phyloP scores from a whole-genome alignment of 176 grass and related monocot species.

The Canna indica region DNA sequence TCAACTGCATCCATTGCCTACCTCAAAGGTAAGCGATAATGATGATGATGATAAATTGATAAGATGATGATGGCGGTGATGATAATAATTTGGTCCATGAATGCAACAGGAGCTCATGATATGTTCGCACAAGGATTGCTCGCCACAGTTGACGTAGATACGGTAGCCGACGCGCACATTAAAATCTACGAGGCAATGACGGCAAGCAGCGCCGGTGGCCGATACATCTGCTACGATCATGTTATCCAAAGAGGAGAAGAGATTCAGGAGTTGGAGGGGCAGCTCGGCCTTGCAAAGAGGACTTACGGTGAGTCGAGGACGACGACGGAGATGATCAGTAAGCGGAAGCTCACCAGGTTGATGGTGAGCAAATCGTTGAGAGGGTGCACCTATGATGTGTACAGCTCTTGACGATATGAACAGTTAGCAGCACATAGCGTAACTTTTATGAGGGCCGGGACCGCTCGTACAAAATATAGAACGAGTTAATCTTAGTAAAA shows the following conservation, averaged over 20 bases:
- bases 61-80: not conserved
- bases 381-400: slow-evolving; percentile 76
- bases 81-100: not conserved
- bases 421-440: no score
- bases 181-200: slow-evolving; percentile 67
- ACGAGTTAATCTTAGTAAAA: no score
- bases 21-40: slow-evolving; percentile 53
- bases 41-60: not conserved
- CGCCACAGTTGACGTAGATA: slow-evolving; percentile 64
- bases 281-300: slow-evolving; percentile 46
- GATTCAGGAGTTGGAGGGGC: slow-evolving; percentile 53
- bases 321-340: slow-evolving; percentile 43
- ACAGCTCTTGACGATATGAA: slow-evolving; percentile 15
- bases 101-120: slow-evolving; percentile 37
- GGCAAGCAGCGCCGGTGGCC: slow-evolving; percentile 49
- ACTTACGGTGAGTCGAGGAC: not conserved
- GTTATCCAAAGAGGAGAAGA: slow-evolving; percentile 53
- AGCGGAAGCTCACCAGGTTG: slow-evolving; percentile 55
- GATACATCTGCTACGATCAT: slow-evolving; percentile 92
- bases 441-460: no score
- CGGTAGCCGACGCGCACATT: slow-evolving; percentile 67
- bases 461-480: no score
- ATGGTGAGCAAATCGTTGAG: slow-evolving; percentile 34
- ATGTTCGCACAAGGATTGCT: slow-evolving; percentile 69
- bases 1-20: slow-evolving; percentile 82